These are phyloP conservation scores for Boletus reticulatus DNA, from an alignment of 768 basidiomycete species.

Conservation along the genomic window DNA sequence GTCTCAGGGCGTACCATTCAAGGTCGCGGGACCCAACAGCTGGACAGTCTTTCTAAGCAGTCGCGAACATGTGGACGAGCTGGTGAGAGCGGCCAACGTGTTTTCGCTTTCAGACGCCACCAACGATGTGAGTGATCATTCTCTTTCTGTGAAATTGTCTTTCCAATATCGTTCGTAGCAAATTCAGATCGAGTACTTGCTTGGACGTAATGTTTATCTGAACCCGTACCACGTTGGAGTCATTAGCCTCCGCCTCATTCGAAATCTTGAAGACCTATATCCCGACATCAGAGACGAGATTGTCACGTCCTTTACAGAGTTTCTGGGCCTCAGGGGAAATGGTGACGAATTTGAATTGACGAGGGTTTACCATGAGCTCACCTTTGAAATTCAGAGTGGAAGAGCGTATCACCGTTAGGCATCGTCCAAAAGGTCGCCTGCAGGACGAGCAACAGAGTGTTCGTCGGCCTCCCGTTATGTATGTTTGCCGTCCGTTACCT, in stretches of 20 bases:
- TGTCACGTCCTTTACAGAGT: background rate
- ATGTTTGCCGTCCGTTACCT: background rate
- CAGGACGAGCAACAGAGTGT: constrained; percentile 20
- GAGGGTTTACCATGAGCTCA: background rate
- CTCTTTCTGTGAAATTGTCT: background rate
- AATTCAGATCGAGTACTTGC: constrained; percentile 36
- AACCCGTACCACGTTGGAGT: constrained; percentile 29
- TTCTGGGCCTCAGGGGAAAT: background rate
- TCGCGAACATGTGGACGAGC: constrained; percentile 3
- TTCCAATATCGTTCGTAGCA: constrained; percentile 24
- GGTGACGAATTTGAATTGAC: background rate
- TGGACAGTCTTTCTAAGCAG: constrained; percentile 42
- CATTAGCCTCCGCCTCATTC: constrained; percentile 15
- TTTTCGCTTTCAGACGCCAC: constrained; percentile 35
- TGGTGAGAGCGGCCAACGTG: background rate
- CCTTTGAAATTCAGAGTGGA: background rate
- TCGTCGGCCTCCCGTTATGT: constrained; percentile 53
- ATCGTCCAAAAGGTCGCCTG: background rate
- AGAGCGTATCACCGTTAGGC: background rate
- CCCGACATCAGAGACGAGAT: background rate
- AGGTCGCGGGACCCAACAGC: constrained; percentile 21
- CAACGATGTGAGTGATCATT: constrained; percentile 32
- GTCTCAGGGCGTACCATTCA: constrained; percentile 21
- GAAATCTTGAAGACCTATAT: background rate
- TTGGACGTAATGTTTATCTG: constrained; percentile 32